Conservation (phyloP, 768 basidiomycete species). For the Rubroboletus satanas region DNA sequence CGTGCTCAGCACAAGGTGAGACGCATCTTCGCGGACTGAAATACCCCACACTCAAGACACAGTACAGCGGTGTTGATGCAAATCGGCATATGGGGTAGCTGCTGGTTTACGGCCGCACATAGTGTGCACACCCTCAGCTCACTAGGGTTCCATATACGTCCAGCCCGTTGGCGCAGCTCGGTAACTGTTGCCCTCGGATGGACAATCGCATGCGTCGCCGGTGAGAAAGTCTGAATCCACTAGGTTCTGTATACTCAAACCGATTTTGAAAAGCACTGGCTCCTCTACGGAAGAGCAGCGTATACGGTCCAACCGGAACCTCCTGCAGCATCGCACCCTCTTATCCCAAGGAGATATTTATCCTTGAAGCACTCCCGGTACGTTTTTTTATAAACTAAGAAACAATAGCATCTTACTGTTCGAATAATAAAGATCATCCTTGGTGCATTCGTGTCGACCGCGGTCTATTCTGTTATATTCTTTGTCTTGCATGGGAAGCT, state of each 20-base stretch:
- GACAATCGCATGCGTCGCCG: constrained; percentile 44
- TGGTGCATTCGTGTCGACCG: constrained; percentile 49
- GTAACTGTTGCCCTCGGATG: constrained; percentile 50
- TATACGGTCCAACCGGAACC: constrained; percentile 52
- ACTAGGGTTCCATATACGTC: constrained; percentile 53
- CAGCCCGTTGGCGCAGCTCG: constrained; percentile 46
- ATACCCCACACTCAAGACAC: neutral
- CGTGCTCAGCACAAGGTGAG: constrained; percentile 62
- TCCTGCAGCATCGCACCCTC: constrained; percentile 48
- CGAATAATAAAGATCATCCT: constrained; percentile 48
- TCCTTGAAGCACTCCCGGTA: constrained; percentile 64
- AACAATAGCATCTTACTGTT: neutral
- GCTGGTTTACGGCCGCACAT: constrained; percentile 63
- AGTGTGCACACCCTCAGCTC: constrained; percentile 68
- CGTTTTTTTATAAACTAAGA: constrained; percentile 10
- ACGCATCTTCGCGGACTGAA: neutral
- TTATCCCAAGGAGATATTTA: constrained; percentile 42
- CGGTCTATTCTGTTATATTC: constrained; percentile 60
- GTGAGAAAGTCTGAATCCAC: constrained; percentile 36
- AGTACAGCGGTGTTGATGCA: constrained; percentile 53
- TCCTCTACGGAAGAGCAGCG: constrained; percentile 34
- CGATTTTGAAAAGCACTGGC: constrained; percentile 30
- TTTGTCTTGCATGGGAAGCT: constrained; percentile 58
- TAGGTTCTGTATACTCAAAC: neutral
- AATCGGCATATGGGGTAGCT: constrained; percentile 55